Conservation (phyloP, 345 rosid genomes). For the Bruguiera gymnorhiza region DNA sequence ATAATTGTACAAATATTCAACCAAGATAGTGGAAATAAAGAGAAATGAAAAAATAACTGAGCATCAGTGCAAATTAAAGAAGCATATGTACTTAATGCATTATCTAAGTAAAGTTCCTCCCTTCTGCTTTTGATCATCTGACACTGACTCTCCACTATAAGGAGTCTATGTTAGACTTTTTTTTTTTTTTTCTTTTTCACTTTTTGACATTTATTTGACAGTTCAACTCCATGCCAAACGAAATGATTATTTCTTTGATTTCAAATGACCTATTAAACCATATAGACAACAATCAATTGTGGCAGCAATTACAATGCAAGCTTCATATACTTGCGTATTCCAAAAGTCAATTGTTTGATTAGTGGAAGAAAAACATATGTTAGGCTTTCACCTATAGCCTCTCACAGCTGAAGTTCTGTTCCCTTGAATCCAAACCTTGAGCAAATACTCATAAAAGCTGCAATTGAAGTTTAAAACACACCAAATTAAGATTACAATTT, state of each 20-base stretch:
- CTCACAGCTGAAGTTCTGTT: conserved; percentile 69
- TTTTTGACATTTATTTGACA: no score
- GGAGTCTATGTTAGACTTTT: no score
- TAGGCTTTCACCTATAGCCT: conserved; percentile 52
- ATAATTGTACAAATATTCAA: not conserved
- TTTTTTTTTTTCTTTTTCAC: no score
- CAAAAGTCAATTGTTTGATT: not conserved
- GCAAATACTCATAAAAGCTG: conserved; percentile 93
- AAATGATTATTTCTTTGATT: not conserved
- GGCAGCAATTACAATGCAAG: no score
- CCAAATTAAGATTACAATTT: not conserved
- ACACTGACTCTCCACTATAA: no score
- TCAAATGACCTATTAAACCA: not conserved
- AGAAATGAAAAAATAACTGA: not conserved
- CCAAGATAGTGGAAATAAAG: not conserved
- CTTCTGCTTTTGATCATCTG: no score
- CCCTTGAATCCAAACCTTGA: conserved; percentile 93
- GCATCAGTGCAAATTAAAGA: not conserved
- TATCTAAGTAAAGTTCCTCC: not conserved
- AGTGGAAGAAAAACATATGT: not conserved
- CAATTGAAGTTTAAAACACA: conserved; percentile 14
- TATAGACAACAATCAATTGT: not conserved
- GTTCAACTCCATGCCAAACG: not conserved
- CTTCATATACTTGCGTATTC: no score
- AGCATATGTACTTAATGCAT: not conserved